Evolutionary conservation across 2,329 filamentous ascomycete species (phyloP).

Genomic region (Aspergillus sclerotialis): DNA sequence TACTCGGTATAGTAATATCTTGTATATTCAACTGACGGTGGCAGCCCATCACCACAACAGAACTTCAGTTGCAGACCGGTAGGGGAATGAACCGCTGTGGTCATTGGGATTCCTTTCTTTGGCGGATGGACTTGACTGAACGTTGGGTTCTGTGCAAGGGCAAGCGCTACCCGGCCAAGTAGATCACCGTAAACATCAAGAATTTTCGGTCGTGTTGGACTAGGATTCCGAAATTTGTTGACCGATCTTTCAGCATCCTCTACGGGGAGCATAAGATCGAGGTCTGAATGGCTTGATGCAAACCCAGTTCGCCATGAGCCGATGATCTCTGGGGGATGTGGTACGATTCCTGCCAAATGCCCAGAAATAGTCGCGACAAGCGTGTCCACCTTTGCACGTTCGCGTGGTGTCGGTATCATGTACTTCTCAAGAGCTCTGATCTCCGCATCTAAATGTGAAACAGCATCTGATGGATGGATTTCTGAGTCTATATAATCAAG

Average conservation of each 20-base stretch:
- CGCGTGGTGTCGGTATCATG: conserved; percentile 36
- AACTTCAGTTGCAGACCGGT: conserved; percentile 49
- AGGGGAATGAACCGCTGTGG: conserved; percentile 34
- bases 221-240: conserved; percentile 22
- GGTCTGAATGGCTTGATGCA: conserved; percentile 46
- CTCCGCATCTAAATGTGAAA: conserved; percentile 36
- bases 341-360: conserved; percentile 19
- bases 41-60: conserved; percentile 36
- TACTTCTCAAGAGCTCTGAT: conserved; percentile 41
- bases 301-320: conserved; percentile 50
- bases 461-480: conserved; percentile 11
- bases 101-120: conserved; percentile 22
- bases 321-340: conserved; percentile 37
- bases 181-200: conserved; percentile 15
- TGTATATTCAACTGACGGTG: conserved; percentile 37
- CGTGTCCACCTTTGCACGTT: conserved; percentile 26
- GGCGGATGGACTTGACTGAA: conserved; percentile 16
- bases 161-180: conserved; percentile 16
- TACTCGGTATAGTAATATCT: conserved; percentile 43
- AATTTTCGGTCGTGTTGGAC: conserved; percentile 25
- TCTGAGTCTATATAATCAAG: conserved; percentile 15
- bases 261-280: conserved; percentile 43
- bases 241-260: conserved; percentile 15
- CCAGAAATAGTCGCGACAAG: conserved; percentile 22
- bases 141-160: conserved; percentile 12